Base-by-base conservation (phyloP, 345 rosid genomes). In the Microthlaspi erraticum region DNA sequence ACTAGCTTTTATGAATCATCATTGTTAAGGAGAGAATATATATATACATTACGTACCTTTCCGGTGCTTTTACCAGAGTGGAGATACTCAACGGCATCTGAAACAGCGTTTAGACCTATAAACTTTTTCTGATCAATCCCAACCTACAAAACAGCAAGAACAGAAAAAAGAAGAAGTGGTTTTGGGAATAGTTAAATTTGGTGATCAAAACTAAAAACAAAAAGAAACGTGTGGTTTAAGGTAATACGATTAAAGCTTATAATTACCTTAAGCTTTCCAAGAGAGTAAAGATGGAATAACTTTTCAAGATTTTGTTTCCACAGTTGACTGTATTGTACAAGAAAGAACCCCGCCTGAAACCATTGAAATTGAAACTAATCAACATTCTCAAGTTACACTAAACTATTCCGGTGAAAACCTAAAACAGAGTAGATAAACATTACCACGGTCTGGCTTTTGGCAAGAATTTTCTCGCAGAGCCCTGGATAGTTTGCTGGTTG, bases 391-490 rank as follows among this genome's bases (percentile, higher is more conserved):
- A 19, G 12, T 8, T 31, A 38, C 26, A 2, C 10, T 32, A 39
- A 32, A 38, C 0, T 33, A 10, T 6, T 13, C 10, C 26, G 5
- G 19, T 13, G 7, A 36, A 42, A 10, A 12, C 61, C 13, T 39
- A 53, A 42, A 10, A 45, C 2, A 49, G 17, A 32, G 6, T 12
- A 31, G 18, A 52, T 20, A 36, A 64, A 77, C 94, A 66, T 87
- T 87, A 93, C 99, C 94, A 93, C 90, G 31, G 93, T 85, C 78
- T 93, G 96, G 83, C 99, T 93, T 86, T 89, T 91, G 8, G 97
- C 83, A 55, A 91, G 76, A 74, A 93, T 81, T 85, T 91, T 93
- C 82, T 93, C 97, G 31, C 96, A 89, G 9, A 93, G 81, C 55
- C 97, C 99, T 20, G 89, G 83, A 71, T 93, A 93, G 80, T 85